Base-by-base conservation (phyloP, 768 basidiomycete genomes). In the Ephemerocybe angulata region DNA sequence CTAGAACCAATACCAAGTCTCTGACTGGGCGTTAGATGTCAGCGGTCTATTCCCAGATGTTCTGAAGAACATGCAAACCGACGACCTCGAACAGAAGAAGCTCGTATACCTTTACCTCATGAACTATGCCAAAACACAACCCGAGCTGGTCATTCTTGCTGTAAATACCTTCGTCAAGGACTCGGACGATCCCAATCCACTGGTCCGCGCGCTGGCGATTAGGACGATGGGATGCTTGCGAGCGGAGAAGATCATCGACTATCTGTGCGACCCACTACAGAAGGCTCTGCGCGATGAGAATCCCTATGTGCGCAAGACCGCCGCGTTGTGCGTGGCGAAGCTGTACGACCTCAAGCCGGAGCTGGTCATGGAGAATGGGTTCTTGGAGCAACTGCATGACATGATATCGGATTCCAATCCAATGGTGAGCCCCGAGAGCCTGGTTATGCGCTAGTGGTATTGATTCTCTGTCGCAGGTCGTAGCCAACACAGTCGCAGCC, bases 91-190 rank as follows among this genome's bases (percentile, higher is more conserved):
- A 71, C 97, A 98, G 76, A 99, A 98, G 84, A 98, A 99, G 73
- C 88, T 99, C 30, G 97, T 98, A n/a, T 98, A 97, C 65, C 83
- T 97, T 22, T 98, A 98, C 71, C 85, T 99, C 56, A 98, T 98
- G 90, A 99, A 99, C 76, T 99, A 98, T 62, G 96, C 96, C 30
- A 97, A 97, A 68, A 95, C 96, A 0, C 97, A 99, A 66, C 97
- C 97, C 0, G 97, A 99, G 67, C 90, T 98, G 58, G 95, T 98
- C 72, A 98, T 99, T 66, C 81, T 99, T 43, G 97, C 97, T 27
- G 97, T 99, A 57, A 99, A 98, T 67, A 99, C 96, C 7, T 98
- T 99, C 67, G 97, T 99, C 59, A 85, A 97, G 78, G 97, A 99
- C 70, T 87, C 93, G 0, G 93, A 95, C 60, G 97, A 98, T 67